These are phyloP conservation scores for Kodamaea neixiangensis DNA, from an alignment of 805 yeast genomes.

Conservation along the genomic window DNA sequence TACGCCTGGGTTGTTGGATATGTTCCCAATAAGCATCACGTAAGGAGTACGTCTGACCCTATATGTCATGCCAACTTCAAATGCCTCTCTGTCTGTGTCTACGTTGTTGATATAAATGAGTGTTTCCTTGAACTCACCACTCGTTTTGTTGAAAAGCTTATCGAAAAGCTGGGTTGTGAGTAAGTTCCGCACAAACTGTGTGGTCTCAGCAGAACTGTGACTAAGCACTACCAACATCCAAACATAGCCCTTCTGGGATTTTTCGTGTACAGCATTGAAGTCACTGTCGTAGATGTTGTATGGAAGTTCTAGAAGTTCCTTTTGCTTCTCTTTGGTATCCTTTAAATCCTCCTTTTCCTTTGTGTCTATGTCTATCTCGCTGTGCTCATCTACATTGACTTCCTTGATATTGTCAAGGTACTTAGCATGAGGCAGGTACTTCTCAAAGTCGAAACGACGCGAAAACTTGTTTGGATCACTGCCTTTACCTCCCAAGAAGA, in stretches of 20 bases:
- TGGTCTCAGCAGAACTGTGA: slow-evolving; percentile 25
- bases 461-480: slow-evolving; percentile 23
- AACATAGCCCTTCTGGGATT: slow-evolving; percentile 27
- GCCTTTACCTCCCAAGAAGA: slow-evolving; percentile 9
- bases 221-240: slow-evolving; percentile 38
- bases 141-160: slow-evolving; percentile 18
- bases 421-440: slow-evolving; percentile 22
- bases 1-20: slow-evolving; percentile 34
- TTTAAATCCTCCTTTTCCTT: background rate
- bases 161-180: slow-evolving; percentile 19
- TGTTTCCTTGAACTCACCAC: slow-evolving; percentile 30
- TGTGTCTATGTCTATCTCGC: slow-evolving; percentile 1
- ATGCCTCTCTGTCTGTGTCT: slow-evolving; percentile 36
- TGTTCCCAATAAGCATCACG: slow-evolving; percentile 39
- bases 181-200: slow-evolving; percentile 19
- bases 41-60: slow-evolving; percentile 34
- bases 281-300: slow-evolving; percentile 16
- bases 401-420: slow-evolving; percentile 11
- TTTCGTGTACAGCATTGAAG: slow-evolving; percentile 34
- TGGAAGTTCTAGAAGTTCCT: background rate
- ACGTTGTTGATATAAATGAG: slow-evolving; percentile 33
- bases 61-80: slow-evolving; percentile 38
- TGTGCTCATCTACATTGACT: background rate
- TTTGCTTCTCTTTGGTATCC: background rate
- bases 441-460: slow-evolving; percentile 27